These are phyloP conservation scores for Acacia concinna DNA, from an alignment of 331 rosid species.

Conservation along the genomic window DNA sequence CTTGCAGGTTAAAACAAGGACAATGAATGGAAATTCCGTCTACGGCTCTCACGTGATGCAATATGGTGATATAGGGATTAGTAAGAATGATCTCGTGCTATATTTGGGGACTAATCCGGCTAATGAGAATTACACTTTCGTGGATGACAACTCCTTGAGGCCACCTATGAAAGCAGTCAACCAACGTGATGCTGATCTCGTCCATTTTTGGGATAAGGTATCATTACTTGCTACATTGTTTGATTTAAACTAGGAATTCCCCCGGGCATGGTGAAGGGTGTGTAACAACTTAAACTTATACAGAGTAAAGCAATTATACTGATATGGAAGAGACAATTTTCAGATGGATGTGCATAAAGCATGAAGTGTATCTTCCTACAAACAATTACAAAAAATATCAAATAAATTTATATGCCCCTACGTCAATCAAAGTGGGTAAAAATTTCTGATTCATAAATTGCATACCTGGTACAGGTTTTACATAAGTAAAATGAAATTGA, in stretches of 20 bases:
- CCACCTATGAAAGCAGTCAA: constrained; percentile 60
- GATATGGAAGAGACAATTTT: neutral
- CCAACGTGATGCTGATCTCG: constrained; percentile 95
- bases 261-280: neutral
- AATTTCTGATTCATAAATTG: neutral
- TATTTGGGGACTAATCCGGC: constrained; percentile 93
- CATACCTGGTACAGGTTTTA: neutral
- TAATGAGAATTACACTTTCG: constrained; percentile 72
- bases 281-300: neutral
- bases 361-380: neutral
- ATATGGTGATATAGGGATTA: constrained; percentile 68
- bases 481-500: neutral
- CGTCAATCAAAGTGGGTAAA: neutral
- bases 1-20: constrained; percentile 79
- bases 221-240: neutral
- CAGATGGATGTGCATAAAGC: neutral
- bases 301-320: neutral
- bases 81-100: constrained; percentile 44
- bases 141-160: constrained; percentile 63
- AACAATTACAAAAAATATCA: neutral
- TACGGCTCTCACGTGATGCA: constrained; percentile 97
- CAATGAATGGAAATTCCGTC: constrained; percentile 51
- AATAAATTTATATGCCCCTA: neutral
- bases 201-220: constrained; percentile 98
- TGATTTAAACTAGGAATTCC: neutral